phyloP scores from a whole-genome alignment of 2,329 filamentous ascomycete species.

The Dothideomycetes sp. region DNA sequence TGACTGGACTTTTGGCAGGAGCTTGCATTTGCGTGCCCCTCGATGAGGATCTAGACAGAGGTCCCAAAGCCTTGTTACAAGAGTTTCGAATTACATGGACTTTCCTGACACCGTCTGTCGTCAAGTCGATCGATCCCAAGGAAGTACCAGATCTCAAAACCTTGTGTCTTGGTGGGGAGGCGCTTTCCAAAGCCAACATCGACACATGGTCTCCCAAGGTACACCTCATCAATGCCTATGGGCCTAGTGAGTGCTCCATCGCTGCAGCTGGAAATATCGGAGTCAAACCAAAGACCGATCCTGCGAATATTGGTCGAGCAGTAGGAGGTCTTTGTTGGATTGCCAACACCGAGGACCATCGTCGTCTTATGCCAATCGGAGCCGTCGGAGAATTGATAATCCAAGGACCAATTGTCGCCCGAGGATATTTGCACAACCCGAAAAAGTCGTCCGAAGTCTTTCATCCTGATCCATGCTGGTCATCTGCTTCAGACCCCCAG shows the following conservation, averaged over 20 bases:
- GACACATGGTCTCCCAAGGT: too few relatives aligned
- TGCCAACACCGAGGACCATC: constrained; percentile 17
- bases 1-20: neutral
- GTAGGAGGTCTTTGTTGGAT: neutral
- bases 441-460: neutral
- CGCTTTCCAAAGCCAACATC: neutral
- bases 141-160: neutral
- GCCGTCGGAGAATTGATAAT: constrained; percentile 12
- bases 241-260: neutral
- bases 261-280: too few relatives aligned
- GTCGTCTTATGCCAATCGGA: constrained; percentile 31
- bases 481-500: neutral
- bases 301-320: too few relatives aligned
- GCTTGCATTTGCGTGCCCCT: neutral
- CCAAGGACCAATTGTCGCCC: constrained; percentile 1
- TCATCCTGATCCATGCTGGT: neutral
- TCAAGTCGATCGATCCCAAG: neutral
- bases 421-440: neutral
- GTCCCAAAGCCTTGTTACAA: neutral
- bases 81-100: neutral
- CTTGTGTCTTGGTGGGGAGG: neutral
- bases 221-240: too few relatives aligned
- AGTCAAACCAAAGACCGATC: too few relatives aligned
- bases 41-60: neutral
- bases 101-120: neutral